Evolutionary conservation across 2,329 filamentous ascomycete species (phyloP).

Genomic region (Trichoderma aggressivum): DNA sequence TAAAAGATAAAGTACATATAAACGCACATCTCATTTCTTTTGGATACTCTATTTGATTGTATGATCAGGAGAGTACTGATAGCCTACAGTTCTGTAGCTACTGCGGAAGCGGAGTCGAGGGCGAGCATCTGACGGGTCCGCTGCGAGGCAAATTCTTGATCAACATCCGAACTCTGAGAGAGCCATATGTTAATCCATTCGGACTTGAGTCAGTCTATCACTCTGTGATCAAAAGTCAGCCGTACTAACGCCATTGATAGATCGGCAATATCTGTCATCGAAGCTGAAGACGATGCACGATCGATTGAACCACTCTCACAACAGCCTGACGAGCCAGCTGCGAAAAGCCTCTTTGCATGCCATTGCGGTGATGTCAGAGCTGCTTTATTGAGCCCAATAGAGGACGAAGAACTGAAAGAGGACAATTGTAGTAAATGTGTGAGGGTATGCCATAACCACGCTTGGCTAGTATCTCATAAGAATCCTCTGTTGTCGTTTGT

Average conservation of each 20-base stretch:
- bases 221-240: background rate
- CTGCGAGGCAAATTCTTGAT: conserved; percentile 24
- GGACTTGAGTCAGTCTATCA: conserved; percentile 21
- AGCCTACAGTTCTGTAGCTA: conserved; percentile 27
- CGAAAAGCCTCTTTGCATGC: conserved; percentile 26
- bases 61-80: background rate
- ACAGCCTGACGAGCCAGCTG: background rate
- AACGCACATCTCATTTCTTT: background rate
- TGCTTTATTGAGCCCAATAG: conserved; percentile 29
- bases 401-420: conserved; percentile 41
- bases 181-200: conserved; percentile 25
- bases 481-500: background rate
- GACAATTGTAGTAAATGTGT: conserved; percentile 36
- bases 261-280: background rate
- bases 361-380: conserved; percentile 28
- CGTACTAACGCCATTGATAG: background rate
- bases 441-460: conserved; percentile 23
- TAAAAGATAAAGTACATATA: conserved; percentile 21
- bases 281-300: background rate
- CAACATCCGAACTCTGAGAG: conserved; percentile 27
- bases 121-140: conserved; percentile 25
- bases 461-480: too few species aligned
- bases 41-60: background rate
- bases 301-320: too few species aligned
- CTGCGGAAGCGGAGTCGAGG: conserved; percentile 28